Evolutionary conservation across 495 filamentous ascomycete genomes (phyloP).

Genomic region (Letharia lupina): DNA sequence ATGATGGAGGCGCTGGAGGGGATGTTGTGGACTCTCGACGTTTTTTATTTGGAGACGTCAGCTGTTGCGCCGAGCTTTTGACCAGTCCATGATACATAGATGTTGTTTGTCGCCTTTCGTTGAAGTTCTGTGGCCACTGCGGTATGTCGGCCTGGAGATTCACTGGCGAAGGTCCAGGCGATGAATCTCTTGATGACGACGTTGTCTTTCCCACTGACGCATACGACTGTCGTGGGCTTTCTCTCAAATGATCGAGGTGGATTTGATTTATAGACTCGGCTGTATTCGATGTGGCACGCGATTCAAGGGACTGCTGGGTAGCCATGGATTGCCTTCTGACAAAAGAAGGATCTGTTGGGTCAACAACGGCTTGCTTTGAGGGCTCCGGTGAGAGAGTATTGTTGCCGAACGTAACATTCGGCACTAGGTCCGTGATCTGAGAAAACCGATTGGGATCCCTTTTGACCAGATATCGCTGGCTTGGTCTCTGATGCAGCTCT

Average conservation of each 20-base stretch:
- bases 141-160: conserved; percentile 16
- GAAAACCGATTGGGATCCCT: conserved; percentile 55
- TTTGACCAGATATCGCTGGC: conserved; percentile 42
- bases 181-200: conserved; percentile 47
- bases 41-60: conserved; percentile 20
- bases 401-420: conserved; percentile 24
- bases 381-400: conserved; percentile 27
- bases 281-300: conserved; percentile 20
- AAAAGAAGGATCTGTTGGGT: conserved; percentile 31
- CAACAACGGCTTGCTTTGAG: conserved; percentile 31
- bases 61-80: background rate
- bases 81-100: background rate
- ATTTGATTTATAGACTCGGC: conserved; percentile 23
- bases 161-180: conserved; percentile 41
- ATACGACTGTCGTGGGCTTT: conserved; percentile 22
- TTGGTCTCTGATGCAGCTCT: conserved; percentile 42
- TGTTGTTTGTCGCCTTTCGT: conserved; percentile 11
- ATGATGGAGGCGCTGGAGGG: background rate
- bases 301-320: conserved; percentile 17
- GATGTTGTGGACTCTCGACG: conserved; percentile 10
- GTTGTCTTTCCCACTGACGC: conserved; percentile 31
- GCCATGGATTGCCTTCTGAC: conserved; percentile 25
- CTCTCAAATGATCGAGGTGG: conserved; percentile 20
- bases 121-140: conserved; percentile 18
- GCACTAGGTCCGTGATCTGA: conserved; percentile 49